phyloP scores from a whole-genome alignment of 768 basidiomycete genomes.

The Tylopilus sp. region DNA sequence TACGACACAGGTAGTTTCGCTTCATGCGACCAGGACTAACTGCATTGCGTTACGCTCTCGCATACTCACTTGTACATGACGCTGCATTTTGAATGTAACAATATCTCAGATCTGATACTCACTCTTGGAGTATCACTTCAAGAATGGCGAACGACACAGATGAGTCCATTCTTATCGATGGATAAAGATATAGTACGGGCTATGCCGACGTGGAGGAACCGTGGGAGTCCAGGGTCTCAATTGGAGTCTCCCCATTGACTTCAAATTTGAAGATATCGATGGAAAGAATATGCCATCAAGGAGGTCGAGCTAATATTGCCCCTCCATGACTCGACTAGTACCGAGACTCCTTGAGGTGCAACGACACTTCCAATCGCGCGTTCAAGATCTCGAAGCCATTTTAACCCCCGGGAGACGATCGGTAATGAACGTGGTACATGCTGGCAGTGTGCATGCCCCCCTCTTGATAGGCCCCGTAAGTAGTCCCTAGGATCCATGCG shows the following conservation, averaged over 20 bases:
- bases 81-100: conserved; percentile 23
- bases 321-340: neutral
- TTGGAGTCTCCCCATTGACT: neutral
- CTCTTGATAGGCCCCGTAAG: neutral
- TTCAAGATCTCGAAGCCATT: neutral
- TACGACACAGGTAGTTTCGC: conserved; percentile 14
- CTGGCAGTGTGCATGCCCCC: neutral
- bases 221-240: neutral
- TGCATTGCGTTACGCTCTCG: conserved; percentile 7
- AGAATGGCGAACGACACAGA: conserved; percentile 5
- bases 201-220: neutral
- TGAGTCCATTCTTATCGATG: neutral
- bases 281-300: too few relatives aligned
- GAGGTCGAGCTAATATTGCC: neutral
- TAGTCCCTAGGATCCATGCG: neutral
- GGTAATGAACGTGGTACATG: neutral
- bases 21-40: conserved; percentile 8
- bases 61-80: conserved; percentile 24
- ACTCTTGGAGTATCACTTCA: conserved; percentile 7
- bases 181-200: neutral
- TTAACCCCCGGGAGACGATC: neutral
- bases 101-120: neutral
- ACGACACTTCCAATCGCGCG: neutral
- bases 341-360: neutral
- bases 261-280: neutral